phyloP scores from a whole-genome alignment of 352 stramenopile species.

The Pythium oligandrum region DNA sequence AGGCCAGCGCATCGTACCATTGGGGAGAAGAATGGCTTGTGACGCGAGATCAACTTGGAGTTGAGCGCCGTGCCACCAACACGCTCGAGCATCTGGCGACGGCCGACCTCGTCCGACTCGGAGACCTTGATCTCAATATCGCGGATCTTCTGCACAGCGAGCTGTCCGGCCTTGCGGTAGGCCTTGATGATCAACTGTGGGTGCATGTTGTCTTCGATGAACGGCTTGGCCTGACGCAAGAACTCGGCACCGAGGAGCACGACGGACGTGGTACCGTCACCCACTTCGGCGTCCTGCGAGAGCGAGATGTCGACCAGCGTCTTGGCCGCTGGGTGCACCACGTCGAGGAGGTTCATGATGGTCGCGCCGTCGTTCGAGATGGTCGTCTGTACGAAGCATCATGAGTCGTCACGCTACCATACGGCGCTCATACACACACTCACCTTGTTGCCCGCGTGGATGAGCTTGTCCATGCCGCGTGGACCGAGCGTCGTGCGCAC shows the following conservation, averaged over 20 bases:
- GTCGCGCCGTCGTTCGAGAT: constrained; percentile 99
- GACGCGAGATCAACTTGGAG: constrained; percentile 97
- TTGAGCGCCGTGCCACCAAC: constrained; percentile 96
- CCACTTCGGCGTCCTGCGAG: constrained; percentile 87
- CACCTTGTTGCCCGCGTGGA: constrained; percentile 86
- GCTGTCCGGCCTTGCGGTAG: constrained; percentile 78
- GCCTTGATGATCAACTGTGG: constrained; percentile 89
- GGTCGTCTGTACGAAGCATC: constrained; percentile 62
- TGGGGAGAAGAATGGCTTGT: constrained; percentile 97
- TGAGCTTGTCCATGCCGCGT: constrained; percentile 99
- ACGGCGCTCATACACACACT: neutral
- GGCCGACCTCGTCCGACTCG: constrained; percentile 70
- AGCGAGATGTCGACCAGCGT: constrained; percentile 98
- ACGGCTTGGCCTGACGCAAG: constrained; percentile 96
- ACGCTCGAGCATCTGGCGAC: constrained; percentile 88
- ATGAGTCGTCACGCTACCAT: neutral
- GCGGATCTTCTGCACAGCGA: constrained; percentile 84
- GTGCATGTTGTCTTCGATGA: constrained; percentile 98
- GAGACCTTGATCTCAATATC: constrained; percentile 82
- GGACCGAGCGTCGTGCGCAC: constrained; percentile 97
- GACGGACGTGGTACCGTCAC: constrained; percentile 96
- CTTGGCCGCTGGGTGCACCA: constrained; percentile 98
- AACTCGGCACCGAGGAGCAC: constrained; percentile 97
- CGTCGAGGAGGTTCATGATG: constrained; percentile 98
- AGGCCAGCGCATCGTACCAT: constrained; percentile 66